These are phyloP conservation scores for Didymella pinodella DNA, from an alignment of 2,329 filamentous ascomycete species.

Conservation along the genomic window DNA sequence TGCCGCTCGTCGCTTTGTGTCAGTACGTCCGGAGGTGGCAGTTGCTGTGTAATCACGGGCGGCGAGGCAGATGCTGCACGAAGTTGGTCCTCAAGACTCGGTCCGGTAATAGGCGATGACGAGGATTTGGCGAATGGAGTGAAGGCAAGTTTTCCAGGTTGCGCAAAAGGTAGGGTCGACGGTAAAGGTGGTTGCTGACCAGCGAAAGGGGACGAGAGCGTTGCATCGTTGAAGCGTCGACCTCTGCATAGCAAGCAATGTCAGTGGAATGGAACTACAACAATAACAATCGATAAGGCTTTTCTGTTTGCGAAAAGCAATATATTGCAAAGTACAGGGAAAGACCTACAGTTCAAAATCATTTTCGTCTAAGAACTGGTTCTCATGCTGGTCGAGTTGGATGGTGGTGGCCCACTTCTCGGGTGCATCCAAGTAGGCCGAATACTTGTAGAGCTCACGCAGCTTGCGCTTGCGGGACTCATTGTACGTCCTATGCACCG, in stretches of 20 bases:
- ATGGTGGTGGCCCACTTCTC: slow-evolving; percentile 63
- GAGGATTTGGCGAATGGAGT: slow-evolving; percentile 32
- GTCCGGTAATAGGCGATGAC: slow-evolving; percentile 29
- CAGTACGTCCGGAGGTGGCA: slow-evolving; percentile 30
- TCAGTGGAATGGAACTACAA: slow-evolving; percentile 43
- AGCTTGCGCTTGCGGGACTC: slow-evolving; percentile 90
- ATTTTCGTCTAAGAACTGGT: slow-evolving; percentile 65
- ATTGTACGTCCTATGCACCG: slow-evolving; percentile 60
- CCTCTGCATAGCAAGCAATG: slow-evolving; percentile 54
- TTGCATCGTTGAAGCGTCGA: slow-evolving; percentile 64
- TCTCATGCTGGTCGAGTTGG: slow-evolving; percentile 60
- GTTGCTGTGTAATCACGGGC: slow-evolving; percentile 37
- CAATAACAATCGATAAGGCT: slow-evolving; percentile 19
- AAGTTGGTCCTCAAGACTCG: slow-evolving; percentile 46
- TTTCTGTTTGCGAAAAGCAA: not conserved
- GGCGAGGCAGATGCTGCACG: slow-evolving; percentile 48
- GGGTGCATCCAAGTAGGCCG: slow-evolving; percentile 56
- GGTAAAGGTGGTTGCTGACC: slow-evolving; percentile 38
- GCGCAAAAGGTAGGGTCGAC: slow-evolving; percentile 36
- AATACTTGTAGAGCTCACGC: slow-evolving; percentile 83
- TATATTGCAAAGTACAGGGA: not conserved
- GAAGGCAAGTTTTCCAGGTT: slow-evolving; percentile 26
- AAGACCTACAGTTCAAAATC: slow-evolving; percentile 63
- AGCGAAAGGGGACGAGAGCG: slow-evolving; percentile 54
- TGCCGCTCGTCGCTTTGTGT: slow-evolving; percentile 26